Percentiles rank a stretch among this genome's conserved stretches.
Evolutionary conservation across 2,329 filamentous ascomycete genomes (phyloP).

Genomic region (Aspergillus oerlinghausenensis): DNA sequence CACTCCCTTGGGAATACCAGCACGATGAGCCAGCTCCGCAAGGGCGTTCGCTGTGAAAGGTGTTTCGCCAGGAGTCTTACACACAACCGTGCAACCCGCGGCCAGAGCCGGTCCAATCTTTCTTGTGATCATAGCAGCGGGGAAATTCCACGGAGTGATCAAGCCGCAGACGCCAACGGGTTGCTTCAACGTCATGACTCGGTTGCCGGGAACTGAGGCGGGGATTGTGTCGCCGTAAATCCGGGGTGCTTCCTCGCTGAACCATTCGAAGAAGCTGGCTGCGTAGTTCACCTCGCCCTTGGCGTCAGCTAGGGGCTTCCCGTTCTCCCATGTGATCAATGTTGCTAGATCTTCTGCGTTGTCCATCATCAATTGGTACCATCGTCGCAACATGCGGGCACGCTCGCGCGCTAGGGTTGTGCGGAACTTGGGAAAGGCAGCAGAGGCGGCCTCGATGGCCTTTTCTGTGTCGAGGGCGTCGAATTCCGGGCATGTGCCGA

Average conservation of each 20-base stretch:
- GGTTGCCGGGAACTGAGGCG: conserved; percentile 54
- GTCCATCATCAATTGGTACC: conserved; percentile 63
- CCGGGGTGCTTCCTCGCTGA: conserved; percentile 57
- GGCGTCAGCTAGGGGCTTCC: conserved; percentile 60
- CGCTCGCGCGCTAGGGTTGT: conserved; percentile 59
- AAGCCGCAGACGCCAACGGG: conserved; percentile 64
- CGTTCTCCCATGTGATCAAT: conserved; percentile 66
- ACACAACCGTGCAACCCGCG: conserved; percentile 91
- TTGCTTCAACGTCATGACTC: conserved; percentile 60
- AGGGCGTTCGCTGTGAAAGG: conserved; percentile 86
- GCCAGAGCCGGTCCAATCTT: conserved; percentile 62
- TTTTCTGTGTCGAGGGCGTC: conserved; percentile 68
- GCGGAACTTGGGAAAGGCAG: conserved; percentile 61
- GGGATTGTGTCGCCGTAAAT: conserved; percentile 59
- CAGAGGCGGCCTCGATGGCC: conserved; percentile 78
- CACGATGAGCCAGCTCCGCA: conserved; percentile 78
- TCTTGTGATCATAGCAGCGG: conserved; percentile 50
- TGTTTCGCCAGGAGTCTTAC: conserved; percentile 87
- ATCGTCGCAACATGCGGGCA: conserved; percentile 58
- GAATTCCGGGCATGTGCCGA: conserved; percentile 81
- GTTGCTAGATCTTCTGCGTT: conserved; percentile 63
- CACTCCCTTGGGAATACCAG: conserved; percentile 84
- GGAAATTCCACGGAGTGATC: conserved; percentile 66
- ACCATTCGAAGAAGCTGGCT: conserved; percentile 60
- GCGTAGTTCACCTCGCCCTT: conserved; percentile 57